Percentiles rank a stretch among this genome's conserved stretches.
These are phyloP conservation scores for Colletotrichum tropicale DNA, from an alignment of 2,329 filamentous ascomycete species.

Conservation along the genomic window DNA sequence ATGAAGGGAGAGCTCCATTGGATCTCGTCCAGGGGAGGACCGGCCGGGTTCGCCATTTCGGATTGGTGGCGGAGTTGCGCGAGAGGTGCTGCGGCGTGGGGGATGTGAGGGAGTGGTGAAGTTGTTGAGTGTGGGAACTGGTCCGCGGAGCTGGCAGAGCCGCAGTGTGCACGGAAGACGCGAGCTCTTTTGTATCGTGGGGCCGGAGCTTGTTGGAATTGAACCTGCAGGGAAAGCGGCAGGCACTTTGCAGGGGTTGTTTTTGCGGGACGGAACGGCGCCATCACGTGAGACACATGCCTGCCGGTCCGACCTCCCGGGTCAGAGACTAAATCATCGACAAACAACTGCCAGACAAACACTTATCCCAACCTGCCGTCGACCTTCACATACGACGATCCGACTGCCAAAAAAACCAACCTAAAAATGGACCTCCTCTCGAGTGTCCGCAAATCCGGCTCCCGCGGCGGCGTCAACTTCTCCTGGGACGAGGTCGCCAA, in stretches of 20 bases:
- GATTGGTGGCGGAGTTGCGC: too few species aligned
- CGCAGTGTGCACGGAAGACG: background rate
- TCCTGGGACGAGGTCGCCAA: slow-evolving; percentile 94
- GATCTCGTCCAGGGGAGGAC: slow-evolving; percentile 68
- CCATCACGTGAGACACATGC: background rate
- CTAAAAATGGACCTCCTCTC: slow-evolving; percentile 81
- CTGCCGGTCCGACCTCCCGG: background rate
- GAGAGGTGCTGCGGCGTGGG: too few species aligned
- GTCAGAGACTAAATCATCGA: background rate
- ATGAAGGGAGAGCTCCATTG: slow-evolving; percentile 64
- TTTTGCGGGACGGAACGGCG: background rate
- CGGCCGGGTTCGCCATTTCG: slow-evolving; percentile 48
- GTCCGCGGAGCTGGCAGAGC: background rate
- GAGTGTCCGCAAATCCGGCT: slow-evolving; percentile 88
- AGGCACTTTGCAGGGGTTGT: background rate
- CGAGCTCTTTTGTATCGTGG: slow-evolving; percentile 13
- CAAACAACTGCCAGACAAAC: background rate
- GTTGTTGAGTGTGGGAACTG: background rate
- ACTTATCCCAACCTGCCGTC: background rate
- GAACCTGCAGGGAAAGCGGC: background rate
- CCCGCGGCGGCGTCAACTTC: slow-evolving; percentile 93
- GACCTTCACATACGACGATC: background rate
- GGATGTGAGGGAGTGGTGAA: background rate
- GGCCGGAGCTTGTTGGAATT: slow-evolving; percentile 1
- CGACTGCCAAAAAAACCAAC: background rate